Evolutionary conservation across 352 stramenopile genomes (phyloP), one percentile per base, ranked within the genome.

Genomic region (Phytophthora megakarya): DNA sequence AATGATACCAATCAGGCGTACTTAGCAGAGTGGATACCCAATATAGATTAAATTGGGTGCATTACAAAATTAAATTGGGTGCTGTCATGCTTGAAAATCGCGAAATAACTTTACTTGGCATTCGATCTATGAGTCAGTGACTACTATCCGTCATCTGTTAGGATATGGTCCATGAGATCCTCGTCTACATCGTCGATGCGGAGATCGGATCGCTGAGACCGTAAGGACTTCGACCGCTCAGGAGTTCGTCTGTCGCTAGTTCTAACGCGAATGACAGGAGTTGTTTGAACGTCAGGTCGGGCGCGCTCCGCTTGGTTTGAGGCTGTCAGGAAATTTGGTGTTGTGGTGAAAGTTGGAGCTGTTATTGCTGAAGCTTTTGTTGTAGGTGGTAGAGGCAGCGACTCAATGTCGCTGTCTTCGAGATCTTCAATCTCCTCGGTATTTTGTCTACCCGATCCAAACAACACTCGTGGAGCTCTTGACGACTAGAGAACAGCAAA

Each of bases 101-200:
- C 50, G 12, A 61, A 46, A 43, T 62, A 48, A 28, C n/a, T 55
- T 50, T 51, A 59, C 57, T 42, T 48, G 19, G 23, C 19, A 54
- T 28, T 49, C 8, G 16, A 12, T 44, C 35, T 54, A 54, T n/a
- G 22, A 22, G 26, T 54, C 32, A 44, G 47, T 52, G 33, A 49
- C 43, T 23, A 48, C 43, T 33, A 22, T 73, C 48, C 15, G 65
- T 74, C 39, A 22, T 73, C 48, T 16, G 65, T 74, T 43, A 89
- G 57, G 3, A 89, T 91, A 55, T 83, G 61, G 54, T 84, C 67
- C 82, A 88, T 89, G 56, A 89, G 78, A 26, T 76, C 74, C 64
- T 91, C 82, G 43, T 91, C 82, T 22, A 69, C 60, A 45, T 91
- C 78, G 53, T 87, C 80, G 42, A 89, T 78, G 26, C 57, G 65